phyloP scores from a whole-genome alignment of 2,329 filamentous ascomycete genomes.

The Fusarium coffeatum region DNA sequence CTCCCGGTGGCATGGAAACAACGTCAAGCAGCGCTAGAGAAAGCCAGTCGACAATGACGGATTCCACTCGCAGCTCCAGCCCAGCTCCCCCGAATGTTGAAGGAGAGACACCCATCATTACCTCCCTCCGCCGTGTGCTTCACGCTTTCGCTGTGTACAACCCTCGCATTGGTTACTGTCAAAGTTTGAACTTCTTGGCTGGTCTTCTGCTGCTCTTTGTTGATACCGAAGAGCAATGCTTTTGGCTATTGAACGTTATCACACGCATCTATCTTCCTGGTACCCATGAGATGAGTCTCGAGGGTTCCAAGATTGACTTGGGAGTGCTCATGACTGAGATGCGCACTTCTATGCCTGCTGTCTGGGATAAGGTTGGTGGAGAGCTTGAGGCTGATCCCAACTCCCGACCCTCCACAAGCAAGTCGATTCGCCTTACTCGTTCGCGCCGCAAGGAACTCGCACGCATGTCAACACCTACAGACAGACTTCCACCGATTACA shows the following conservation, averaged over 20 bases:
- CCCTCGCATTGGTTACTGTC: conserved; percentile 92
- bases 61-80: conserved; percentile 51
- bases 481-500: conserved; percentile 85
- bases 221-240: conserved; percentile 86
- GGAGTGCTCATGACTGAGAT: conserved; percentile 91
- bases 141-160: conserved; percentile 93
- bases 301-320: conserved; percentile 92
- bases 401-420: conserved; percentile 52
- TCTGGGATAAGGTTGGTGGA: conserved; percentile 89
- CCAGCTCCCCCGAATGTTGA: conserved; percentile 50
- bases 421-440: conserved; percentile 52
- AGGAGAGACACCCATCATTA: conserved; percentile 81
- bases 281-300: conserved; percentile 89
- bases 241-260: conserved; percentile 93
- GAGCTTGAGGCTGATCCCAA: conserved; percentile 70
- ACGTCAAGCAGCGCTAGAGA: conserved; percentile 48
- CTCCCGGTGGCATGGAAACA: conserved; percentile 55
- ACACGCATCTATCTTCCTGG: conserved; percentile 89
- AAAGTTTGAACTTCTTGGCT: conserved; percentile 94
- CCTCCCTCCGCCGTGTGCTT: conserved; percentile 84
- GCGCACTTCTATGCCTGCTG: conserved; percentile 81
- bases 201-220: conserved; percentile 91
- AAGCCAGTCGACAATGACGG: conserved; percentile 54
- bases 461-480: conserved; percentile 53
- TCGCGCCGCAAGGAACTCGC: conserved; percentile 55